Base-by-base conservation (phyloP, 2,329 filamentous ascomycete genomes). In the Ceratocystis variospora region DNA sequence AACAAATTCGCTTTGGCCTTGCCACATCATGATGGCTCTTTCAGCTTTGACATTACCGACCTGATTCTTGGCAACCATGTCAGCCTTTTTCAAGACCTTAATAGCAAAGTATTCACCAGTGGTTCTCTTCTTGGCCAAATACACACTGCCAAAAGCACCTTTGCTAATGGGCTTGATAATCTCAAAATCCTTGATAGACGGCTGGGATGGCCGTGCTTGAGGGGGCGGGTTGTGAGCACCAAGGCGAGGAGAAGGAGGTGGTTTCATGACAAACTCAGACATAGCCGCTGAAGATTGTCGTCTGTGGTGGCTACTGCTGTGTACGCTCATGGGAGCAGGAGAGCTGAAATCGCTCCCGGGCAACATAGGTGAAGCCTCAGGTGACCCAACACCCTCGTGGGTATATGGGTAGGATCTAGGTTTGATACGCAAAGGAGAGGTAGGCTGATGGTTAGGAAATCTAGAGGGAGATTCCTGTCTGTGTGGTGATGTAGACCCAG, bases 21-120 rank as follows among this genome's bases (percentile, higher is more conserved):
- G 94, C 90, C 94, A 97, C 94, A 99, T 99, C 94, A 99, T 97
- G 73, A 99, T 99, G 25, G 95, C 95, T 70, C 94, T 85, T 76
- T 99, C 94, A 7, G 95, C 94, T 76, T 99, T 97, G 72, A 99
- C 94, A 73, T 99, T 99, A 71, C 94, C 96, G 71, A 99, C 92
- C 74, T 99, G 94, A 74, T 99, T 99, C 77, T 99, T 99, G 69
- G 94, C 94, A 69, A 99, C 90, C 94, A 99, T 99, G 79, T 99
- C 94, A n/a, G 94, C 92, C 77, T 99, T 99, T 74, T 97, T 97
- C 68, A 99, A 76, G 0, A 97, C 94, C 74, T 99, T 99, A 78
- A 99, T 97, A 8, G 94, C 94, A 74, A 93, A 99, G 75, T 99
- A 99, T 72, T 99, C 94, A 59, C 92, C 93, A 0, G 95, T 99